Evolutionary conservation across 2,329 filamentous ascomycete species (phyloP).

Genomic region (Beauveria sp.): DNA sequence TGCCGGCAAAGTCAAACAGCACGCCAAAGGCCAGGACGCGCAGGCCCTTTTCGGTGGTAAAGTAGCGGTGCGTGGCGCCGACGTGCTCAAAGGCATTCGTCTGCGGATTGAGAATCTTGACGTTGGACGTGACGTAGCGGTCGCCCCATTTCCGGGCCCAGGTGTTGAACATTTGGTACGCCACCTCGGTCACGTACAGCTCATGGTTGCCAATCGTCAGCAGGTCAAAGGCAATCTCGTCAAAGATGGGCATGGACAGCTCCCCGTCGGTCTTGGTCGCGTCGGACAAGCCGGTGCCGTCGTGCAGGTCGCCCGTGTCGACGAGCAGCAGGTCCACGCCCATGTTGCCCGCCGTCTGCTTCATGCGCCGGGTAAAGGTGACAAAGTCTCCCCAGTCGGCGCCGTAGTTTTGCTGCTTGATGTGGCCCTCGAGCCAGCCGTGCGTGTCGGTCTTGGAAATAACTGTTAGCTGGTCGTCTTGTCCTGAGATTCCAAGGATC

Average conservation of each 20-base stretch:
- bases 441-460: slow-evolving; percentile 44
- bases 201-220: slow-evolving; percentile 53
- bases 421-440: slow-evolving; percentile 52
- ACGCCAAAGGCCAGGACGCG: slow-evolving; percentile 38
- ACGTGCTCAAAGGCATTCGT: slow-evolving; percentile 33
- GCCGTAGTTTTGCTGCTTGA: slow-evolving; percentile 56
- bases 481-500: no score
- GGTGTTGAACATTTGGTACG: slow-evolving; percentile 52
- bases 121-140: slow-evolving; percentile 38
- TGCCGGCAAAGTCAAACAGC: slow-evolving; percentile 43
- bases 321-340: slow-evolving; percentile 53
- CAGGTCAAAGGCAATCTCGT: slow-evolving; percentile 35
- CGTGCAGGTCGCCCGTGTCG: slow-evolving; percentile 60
- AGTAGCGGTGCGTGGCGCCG: slow-evolving; percentile 36
- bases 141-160: slow-evolving; percentile 49
- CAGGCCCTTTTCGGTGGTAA: slow-evolving; percentile 34
- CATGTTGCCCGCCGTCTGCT: slow-evolving; percentile 45
- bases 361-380: slow-evolving; percentile 52
- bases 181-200: slow-evolving; percentile 53
- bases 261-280: slow-evolving; percentile 49
- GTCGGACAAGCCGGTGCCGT: slow-evolving; percentile 56
- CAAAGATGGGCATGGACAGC: slow-evolving; percentile 40
- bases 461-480: no score
- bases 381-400: slow-evolving; percentile 62
- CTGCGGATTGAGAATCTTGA: slow-evolving; percentile 33